Base-by-base conservation (phyloP, 305 asterid genomes). In the Salvia sclarea region DNA sequence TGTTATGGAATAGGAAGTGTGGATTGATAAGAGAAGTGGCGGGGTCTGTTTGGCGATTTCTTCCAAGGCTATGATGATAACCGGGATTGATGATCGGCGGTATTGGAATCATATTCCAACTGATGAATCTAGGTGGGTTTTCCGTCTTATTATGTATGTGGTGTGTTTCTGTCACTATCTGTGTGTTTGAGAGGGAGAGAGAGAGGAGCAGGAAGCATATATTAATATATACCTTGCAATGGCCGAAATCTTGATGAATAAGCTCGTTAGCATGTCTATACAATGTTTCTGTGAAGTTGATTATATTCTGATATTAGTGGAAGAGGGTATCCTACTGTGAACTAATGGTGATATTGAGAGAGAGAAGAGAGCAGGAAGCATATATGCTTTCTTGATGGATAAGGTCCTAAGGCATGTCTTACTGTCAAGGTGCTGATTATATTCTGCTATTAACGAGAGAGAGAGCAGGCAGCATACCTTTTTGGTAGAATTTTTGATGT, bases 71-170 rank as follows among this genome's bases (percentile, higher is more conserved):
- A 82, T 89, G 92, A 53, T 85, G 41, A 89, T 89, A 3, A 89
- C 95, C 4, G 96, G 96, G 8, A 89, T 89, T 10, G 90, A 85
- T 76, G 96, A 89, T 69, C 81, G 96, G 71, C 82, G 96, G 52
- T 89, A 89, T 70, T 89, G 96, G 96, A 89, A 81, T 82, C 81
- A 82, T 73, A 82, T 84, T 75, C 60, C 81, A 3, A 84, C 86
- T 0, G 83, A 77, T 20, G 91, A 89, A 65, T 87, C 96, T n/a
- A 87, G 96, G 95, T 87, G 68, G 40, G 79, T 48, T 71, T 60
- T 45, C 24, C 25, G 48, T 30, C 24, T 30, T 28, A 28, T 25
- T 38, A 24, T 41, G 70, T 31, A 60, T 48, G 68, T n/a, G 10
- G 20, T 4, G 2, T n/a, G 48, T 14, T 20, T 41, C 2, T 38